A percentile compares a stretch with the other conserved stretches of the same genome.
phyloP scores from a whole-genome alignment of 495 filamentous ascomycete genomes.

The Xanthoparmelia taractica region DNA sequence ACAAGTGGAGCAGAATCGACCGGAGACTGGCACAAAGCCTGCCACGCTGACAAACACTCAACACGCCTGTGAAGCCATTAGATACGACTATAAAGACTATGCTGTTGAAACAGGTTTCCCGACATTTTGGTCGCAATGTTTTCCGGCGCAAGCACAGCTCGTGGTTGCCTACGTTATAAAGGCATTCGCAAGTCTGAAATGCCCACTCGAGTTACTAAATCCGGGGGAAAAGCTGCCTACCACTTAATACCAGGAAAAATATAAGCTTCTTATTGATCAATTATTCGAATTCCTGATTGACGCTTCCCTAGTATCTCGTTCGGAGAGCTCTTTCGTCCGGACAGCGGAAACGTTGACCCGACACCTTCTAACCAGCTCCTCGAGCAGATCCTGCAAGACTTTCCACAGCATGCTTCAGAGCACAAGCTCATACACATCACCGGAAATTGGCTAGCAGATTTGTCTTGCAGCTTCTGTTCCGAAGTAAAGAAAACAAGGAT shows the following conservation, averaged over 20 bases:
- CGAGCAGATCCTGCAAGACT: constrained; percentile 15
- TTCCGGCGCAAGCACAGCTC: constrained; percentile 32
- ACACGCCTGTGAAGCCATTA: not conserved
- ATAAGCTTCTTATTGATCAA: constrained; percentile 29
- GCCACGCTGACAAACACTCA: not conserved
- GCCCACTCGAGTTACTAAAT: constrained; percentile 24
- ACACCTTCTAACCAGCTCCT: constrained; percentile 9
- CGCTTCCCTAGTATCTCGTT: constrained; percentile 14
- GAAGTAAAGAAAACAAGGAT: constrained; percentile 6
- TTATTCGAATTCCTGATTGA: constrained; percentile 32
- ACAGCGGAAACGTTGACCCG: not conserved
- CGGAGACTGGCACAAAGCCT: not conserved
- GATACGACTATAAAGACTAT: constrained; percentile 10
- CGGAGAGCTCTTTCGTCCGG: too few relatives aligned
- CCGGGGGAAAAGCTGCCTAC: constrained; percentile 26
- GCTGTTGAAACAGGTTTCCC: constrained; percentile 10
- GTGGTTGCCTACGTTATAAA: constrained; percentile 36
- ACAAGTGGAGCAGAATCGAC: too few relatives aligned
- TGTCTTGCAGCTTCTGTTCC: constrained; percentile 20
- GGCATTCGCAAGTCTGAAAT: constrained; percentile 35
- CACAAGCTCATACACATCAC: constrained; percentile 24
- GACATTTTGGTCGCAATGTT: constrained; percentile 27
- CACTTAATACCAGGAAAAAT: constrained; percentile 23
- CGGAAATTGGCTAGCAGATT: constrained; percentile 23
- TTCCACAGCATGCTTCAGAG: constrained; percentile 27